Percentiles rank a stretch among this genome's conserved stretches.
phyloP scores from a whole-genome alignment of 2,329 filamentous ascomycete genomes.

The Elsinoe ampelina region DNA sequence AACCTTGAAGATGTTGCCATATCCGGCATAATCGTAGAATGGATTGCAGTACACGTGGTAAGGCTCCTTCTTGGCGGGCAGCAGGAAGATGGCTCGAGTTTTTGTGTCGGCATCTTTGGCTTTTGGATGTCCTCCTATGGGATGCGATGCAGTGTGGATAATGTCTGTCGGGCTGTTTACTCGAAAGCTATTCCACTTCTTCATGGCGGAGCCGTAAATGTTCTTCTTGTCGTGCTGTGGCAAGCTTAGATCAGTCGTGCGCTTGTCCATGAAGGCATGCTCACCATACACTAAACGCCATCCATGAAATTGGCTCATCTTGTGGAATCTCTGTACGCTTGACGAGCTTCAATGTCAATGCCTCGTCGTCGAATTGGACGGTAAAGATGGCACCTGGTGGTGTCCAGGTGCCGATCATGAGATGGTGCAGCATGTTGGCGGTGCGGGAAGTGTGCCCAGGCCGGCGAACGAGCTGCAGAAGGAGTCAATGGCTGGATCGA shows the following conservation, averaged over 20 bases:
- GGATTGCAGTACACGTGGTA: conserved; percentile 83
- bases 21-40: conserved; percentile 78
- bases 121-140: conserved; percentile 62
- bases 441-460: neutral
- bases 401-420: conserved; percentile 87
- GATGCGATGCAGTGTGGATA: conserved; percentile 62
- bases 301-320: conserved; percentile 87
- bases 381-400: conserved; percentile 85
- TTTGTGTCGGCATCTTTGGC: conserved; percentile 63
- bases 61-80: conserved; percentile 67
- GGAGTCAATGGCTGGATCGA: neutral
- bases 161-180: conserved; percentile 70
- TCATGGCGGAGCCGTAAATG: conserved; percentile 85
- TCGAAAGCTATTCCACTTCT: conserved; percentile 79
- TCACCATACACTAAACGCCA: conserved; percentile 69
- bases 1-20: conserved; percentile 66
- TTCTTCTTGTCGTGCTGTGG: conserved; percentile 67
- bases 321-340: conserved; percentile 73
- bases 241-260: conserved; percentile 14
- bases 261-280: neutral
- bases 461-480: neutral
- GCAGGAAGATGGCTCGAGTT: conserved; percentile 80
- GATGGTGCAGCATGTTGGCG: conserved; percentile 66
- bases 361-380: conserved; percentile 77
- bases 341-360: conserved; percentile 61